phyloP scores from a whole-genome alignment of 139 green algal species.

The Haematococcus sp. region DNA sequence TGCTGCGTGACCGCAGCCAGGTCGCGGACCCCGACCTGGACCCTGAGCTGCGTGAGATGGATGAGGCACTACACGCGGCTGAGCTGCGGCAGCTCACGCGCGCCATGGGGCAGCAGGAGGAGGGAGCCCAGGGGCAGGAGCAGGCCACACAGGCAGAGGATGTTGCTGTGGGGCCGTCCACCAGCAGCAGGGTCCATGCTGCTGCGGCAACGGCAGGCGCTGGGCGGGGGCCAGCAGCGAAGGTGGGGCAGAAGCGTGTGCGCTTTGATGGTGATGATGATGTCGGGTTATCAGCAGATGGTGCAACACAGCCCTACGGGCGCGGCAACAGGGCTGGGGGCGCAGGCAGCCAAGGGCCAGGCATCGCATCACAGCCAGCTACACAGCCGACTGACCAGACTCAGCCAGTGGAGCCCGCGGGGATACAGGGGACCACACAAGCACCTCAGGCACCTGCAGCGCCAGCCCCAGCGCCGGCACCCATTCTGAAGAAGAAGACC shows the following conservation, averaged over 20 bases:
- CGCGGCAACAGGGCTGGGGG: too few relatives aligned
- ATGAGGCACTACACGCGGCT: constrained; percentile 22
- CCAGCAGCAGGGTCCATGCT: background rate
- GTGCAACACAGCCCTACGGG: too few relatives aligned
- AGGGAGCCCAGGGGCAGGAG: background rate
- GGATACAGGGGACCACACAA: too few relatives aligned
- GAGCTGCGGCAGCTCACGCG: constrained; percentile 9
- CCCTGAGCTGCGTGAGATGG: constrained; percentile 23
- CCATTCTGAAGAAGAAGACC: too few relatives aligned
- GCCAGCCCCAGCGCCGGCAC: too few relatives aligned
- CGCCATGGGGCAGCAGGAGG: constrained; percentile 11
- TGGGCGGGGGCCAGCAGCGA: background rate
- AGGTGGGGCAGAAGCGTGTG: background rate
- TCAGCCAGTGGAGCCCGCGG: too few relatives aligned
- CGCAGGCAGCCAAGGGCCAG: too few relatives aligned
- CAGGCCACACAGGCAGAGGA: background rate
- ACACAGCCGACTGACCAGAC: too few relatives aligned
- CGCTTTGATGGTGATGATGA: background rate
- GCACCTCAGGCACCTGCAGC: too few relatives aligned
- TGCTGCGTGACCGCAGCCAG: background rate
- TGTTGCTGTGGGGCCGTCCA: background rate
- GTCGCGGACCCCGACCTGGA: background rate
- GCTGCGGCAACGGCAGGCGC: background rate
- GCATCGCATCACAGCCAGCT: too few relatives aligned
- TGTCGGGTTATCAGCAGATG: too few relatives aligned